Percentiles rank a stretch among this genome's conserved stretches.
Evolutionary conservation across 23 red algal genomes (phyloP).

Genomic region (Gracilaria caudata): DNA sequence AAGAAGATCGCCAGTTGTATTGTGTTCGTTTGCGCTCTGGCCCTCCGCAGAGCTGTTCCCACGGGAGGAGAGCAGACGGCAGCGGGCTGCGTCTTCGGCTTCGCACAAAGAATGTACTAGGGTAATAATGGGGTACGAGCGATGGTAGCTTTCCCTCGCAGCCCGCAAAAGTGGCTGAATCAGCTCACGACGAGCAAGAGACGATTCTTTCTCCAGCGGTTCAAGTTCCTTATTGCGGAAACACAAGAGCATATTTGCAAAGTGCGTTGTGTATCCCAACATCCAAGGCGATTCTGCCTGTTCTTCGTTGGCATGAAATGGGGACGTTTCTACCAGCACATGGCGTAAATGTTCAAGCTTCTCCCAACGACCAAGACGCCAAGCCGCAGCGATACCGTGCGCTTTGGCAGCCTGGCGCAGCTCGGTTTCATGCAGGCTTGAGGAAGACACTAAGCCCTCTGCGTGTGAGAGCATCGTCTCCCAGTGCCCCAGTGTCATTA

Average conservation of each 20-base stretch:
- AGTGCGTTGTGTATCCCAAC: constrained; percentile 34
- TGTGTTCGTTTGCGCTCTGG: not conserved
- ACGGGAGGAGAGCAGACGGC: not conserved
- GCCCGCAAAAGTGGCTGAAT: constrained; percentile 33
- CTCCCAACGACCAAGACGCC: constrained; percentile 89
- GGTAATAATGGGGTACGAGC: constrained; percentile 67
- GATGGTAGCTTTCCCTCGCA: constrained; percentile 71
- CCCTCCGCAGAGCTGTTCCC: not conserved
- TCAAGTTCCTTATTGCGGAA: constrained; percentile 3
- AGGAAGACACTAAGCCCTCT: constrained; percentile 49
- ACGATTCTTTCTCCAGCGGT: constrained; percentile 16
- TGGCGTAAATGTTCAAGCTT: constrained; percentile 43
- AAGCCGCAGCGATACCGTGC: constrained; percentile 80
- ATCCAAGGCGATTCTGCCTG: constrained; percentile 11
- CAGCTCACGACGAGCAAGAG: constrained; percentile 32
- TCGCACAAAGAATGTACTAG: constrained; percentile 65
- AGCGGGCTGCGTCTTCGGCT: constrained; percentile 36
- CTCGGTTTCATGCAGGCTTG: constrained; percentile 19
- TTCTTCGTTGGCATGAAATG: not conserved
- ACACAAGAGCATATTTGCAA: constrained; percentile 52
- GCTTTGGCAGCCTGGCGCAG: constrained; percentile 51
- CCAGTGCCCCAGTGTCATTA: constrained; percentile 81
- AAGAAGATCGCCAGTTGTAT: not conserved
- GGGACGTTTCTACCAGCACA: not conserved
- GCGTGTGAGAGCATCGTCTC: constrained; percentile 83